Percentiles rank a stretch among this genome's conserved stretches.
Evolutionary conservation across 176 grass and related monocot genomes (phyloP).

Genomic region (Rhynchospora pubera): DNA sequence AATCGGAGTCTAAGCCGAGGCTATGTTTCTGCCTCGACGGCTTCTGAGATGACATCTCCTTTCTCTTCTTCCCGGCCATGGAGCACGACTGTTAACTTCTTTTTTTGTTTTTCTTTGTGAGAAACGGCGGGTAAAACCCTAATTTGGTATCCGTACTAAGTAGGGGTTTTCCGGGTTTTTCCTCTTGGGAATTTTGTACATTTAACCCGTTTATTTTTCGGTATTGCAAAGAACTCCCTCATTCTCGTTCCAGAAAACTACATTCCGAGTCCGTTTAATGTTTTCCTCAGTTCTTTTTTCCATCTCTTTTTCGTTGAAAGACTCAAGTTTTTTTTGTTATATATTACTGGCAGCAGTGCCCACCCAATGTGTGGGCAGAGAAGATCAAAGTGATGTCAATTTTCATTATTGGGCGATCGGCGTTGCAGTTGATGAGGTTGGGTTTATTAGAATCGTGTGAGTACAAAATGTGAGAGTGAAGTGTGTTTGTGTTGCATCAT

Average conservation of each 20-base stretch:
- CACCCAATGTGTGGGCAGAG: too few species aligned
- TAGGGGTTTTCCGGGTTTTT: not conserved
- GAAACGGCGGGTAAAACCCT: conserved; percentile 26
- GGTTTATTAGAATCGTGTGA: too few species aligned
- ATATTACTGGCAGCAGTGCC: too few species aligned
- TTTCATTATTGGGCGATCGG: too few species aligned
- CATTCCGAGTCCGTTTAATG: too few species aligned
- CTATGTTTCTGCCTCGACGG: conserved; percentile 28
- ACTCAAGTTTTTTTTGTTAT: too few species aligned
- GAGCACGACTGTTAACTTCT: not conserved
- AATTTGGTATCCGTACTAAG: not conserved
- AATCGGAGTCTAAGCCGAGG: conserved; percentile 48
- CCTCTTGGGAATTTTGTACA: not conserved
- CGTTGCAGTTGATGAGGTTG: too few species aligned
- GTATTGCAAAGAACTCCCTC: not conserved
- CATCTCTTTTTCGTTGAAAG: too few species aligned
- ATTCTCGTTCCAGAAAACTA: not conserved
- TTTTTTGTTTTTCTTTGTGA: not conserved
- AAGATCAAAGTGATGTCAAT: too few species aligned
- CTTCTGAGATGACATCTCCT: conserved; percentile 18
- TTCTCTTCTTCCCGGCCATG: conserved; percentile 81
- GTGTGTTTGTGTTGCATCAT: too few species aligned
- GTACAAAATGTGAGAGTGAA: too few species aligned
- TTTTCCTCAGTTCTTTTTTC: too few species aligned
- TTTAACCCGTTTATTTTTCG: not conserved